Percentiles rank a stretch among this genome's conserved stretches.
Conservation (phyloP, 805 yeast species). For the Wickerhamomyces silvicola region DNA sequence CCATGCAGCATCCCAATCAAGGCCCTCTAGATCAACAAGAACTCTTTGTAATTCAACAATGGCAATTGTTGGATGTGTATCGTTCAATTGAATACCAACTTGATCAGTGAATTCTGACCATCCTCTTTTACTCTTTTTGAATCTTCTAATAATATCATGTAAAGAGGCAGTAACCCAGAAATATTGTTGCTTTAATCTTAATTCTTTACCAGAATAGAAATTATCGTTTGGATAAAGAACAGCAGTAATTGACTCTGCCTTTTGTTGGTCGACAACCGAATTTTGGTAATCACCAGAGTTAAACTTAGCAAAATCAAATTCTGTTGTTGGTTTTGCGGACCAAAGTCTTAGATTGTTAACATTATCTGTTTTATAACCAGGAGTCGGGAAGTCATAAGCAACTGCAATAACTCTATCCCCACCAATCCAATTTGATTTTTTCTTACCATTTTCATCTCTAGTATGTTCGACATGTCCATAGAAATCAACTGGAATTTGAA, state of each 20-base stretch:
- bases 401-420: conserved; percentile 87
- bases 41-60: conserved; percentile 85
- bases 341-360: conserved; percentile 88
- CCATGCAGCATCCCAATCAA: conserved; percentile 86
- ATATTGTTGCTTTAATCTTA: conserved; percentile 90
- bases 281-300: conserved; percentile 85
- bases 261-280: conserved; percentile 78
- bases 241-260: conserved; percentile 88
- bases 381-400: conserved; percentile 88
- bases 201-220: conserved; percentile 84
- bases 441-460: conserved; percentile 44
- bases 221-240: conserved; percentile 93
- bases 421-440: conserved; percentile 70
- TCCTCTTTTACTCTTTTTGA: conserved; percentile 67
- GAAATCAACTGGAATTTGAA: conserved; percentile 84
- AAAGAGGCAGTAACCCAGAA: conserved; percentile 96
- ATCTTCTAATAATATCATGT: conserved; percentile 85
- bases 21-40: conserved; percentile 74
- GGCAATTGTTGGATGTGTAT: conserved; percentile 91
- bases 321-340: conserved; percentile 85
- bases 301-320: conserved; percentile 86
- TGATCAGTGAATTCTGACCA: conserved; percentile 83
- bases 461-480: conserved; percentile 59
- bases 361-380: conserved; percentile 77
- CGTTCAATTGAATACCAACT: conserved; percentile 89